Conservation (phyloP, 78 protist genomes). For the Dictyostelium firmibasis region DNA sequence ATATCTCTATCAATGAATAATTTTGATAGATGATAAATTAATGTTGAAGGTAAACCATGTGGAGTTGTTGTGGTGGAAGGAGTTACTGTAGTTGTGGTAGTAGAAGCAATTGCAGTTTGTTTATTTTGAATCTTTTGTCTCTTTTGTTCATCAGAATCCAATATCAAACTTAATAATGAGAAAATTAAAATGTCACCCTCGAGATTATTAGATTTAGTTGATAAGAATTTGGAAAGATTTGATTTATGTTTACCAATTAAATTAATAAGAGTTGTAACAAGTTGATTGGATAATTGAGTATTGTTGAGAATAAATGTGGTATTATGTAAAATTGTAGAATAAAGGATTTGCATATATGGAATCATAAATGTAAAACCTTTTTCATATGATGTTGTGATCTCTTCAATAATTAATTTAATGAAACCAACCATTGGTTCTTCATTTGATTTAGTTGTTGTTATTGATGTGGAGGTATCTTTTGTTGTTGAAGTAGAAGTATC, state of each 20-base stretch:
- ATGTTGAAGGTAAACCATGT: background rate
- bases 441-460: background rate
- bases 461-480: background rate
- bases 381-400: background rate
- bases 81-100: background rate
- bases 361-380: constrained; percentile 25
- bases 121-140: background rate
- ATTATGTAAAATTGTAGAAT: background rate
- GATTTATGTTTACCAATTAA: background rate
- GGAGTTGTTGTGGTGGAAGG: background rate
- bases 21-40: constrained; percentile 15
- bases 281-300: background rate
- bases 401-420: background rate
- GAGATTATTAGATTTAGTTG: background rate
- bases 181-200: constrained; percentile 22
- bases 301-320: background rate
- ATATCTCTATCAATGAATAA: background rate
- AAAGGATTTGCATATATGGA: constrained; percentile 32
- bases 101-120: background rate
- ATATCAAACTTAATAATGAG: constrained; percentile 3
- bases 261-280: background rate
- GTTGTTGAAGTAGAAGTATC: background rate
- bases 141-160: constrained; percentile 36
- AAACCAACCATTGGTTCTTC: constrained; percentile 1
- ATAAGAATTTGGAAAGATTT: constrained; percentile 3